Conservation (phyloP, 2,329 filamentous ascomycete genomes). For the Monosporascus sp. region DNA sequence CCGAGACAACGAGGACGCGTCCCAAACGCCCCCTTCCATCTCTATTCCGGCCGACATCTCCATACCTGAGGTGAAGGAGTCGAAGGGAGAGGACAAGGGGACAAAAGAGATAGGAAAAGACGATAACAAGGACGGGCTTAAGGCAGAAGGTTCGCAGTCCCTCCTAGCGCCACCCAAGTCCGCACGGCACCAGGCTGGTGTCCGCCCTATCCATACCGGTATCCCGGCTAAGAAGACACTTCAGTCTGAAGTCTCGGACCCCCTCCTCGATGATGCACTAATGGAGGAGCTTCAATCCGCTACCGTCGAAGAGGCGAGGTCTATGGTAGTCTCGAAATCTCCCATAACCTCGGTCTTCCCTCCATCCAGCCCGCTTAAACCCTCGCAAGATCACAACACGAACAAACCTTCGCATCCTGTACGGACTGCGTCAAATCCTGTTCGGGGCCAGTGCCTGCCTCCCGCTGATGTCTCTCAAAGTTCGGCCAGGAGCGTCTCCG, state of each 20-base stretch:
- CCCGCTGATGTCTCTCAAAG: constrained; percentile 42
- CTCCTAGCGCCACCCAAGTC: constrained; percentile 18
- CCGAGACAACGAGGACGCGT: constrained; percentile 21
- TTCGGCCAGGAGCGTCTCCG: constrained; percentile 49
- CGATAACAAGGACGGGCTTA: background rate
- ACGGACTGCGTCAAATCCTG: constrained; percentile 46
- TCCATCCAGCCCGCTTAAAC: constrained; percentile 23
- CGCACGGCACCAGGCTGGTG: constrained; percentile 29
- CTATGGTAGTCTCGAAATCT: constrained; percentile 74
- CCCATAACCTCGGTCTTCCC: constrained; percentile 64
- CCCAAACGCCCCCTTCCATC: constrained; percentile 1
- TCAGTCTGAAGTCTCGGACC: constrained; percentile 36
- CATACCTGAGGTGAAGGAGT: background rate
- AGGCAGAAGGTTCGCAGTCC: constrained; percentile 10
- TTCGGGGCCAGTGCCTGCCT: constrained; percentile 38
- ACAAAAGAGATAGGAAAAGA: too few relatives aligned
- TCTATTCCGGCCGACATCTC: constrained; percentile 1
- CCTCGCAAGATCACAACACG: constrained; percentile 6
- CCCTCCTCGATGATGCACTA: constrained; percentile 68
- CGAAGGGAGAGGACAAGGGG: background rate
- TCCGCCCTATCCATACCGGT: constrained; percentile 54
- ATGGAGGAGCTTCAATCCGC: constrained; percentile 83
- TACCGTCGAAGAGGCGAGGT: constrained; percentile 76
- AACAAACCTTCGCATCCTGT: constrained; percentile 26
- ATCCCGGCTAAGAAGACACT: constrained; percentile 29